These are phyloP conservation scores for Astrephomene gubernaculifera DNA, from an alignment of 139 green algal species.

Conservation along the genomic window DNA sequence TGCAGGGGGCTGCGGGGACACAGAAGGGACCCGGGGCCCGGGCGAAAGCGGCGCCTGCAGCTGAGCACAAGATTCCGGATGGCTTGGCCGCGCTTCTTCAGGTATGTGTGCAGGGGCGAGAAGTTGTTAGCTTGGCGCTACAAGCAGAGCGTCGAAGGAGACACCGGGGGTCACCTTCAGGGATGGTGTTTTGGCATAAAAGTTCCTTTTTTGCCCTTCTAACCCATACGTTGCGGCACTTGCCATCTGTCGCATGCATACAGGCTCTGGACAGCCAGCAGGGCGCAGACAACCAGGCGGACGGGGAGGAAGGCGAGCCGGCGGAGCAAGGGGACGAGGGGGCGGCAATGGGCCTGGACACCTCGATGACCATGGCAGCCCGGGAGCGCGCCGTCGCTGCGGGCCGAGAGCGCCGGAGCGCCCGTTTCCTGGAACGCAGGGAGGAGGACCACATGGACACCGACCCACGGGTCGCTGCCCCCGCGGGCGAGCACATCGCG, in stretches of 20 bases:
- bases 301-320: background rate
- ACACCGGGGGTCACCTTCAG: background rate
- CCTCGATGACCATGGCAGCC: background rate
- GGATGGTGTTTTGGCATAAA: background rate
- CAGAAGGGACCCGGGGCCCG: background rate
- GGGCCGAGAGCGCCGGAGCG: background rate
- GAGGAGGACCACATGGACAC: background rate
- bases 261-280: slow-evolving; percentile 39
- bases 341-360: background rate
- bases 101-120: background rate
- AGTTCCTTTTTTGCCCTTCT: background rate
- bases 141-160: background rate
- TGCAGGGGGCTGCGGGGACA: no score
- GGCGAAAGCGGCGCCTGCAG: background rate
- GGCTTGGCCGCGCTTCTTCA: slow-evolving; percentile 29
- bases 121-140: background rate
- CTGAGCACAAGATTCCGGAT: slow-evolving; percentile 20
- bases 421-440: background rate
- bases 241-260: background rate
- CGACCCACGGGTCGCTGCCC: background rate
- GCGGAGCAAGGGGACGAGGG: background rate
- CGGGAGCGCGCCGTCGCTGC: background rate
- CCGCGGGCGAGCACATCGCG: background rate
- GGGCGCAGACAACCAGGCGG: background rate
- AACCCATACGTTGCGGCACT: background rate